phyloP scores from a whole-genome alignment of 148 eudicot genomes.

The Vaccinium myrtillus region DNA sequence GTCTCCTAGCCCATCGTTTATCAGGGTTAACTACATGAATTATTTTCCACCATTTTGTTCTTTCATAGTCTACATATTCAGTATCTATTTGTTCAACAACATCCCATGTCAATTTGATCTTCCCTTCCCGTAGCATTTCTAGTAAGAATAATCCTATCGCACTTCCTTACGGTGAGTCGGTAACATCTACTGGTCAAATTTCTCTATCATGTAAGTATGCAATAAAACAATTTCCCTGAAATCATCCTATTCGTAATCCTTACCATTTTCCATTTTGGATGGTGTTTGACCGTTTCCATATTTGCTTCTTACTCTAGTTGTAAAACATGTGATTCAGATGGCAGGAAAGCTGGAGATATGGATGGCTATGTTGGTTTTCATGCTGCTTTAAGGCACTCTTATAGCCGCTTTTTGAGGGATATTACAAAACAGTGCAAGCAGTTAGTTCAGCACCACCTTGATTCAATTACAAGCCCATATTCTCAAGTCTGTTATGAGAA shows the following conservation, averaged over 20 bases:
- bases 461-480: conserved; percentile 95
- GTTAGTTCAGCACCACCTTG: conserved; percentile 89
- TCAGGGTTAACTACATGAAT: not conserved
- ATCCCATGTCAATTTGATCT: not conserved
- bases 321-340: conserved; percentile 39
- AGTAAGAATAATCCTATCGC: not conserved
- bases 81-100: not conserved
- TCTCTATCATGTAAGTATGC: no score
- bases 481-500: conserved; percentile 81
- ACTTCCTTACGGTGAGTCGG: not conserved
- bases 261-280: not conserved
- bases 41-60: not conserved
- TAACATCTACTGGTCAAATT: not conserved
- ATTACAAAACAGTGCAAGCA: conserved; percentile 84
- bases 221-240: not conserved
- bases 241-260: not conserved
- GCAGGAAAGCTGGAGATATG: conserved; percentile 72
- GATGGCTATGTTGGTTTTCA: conserved; percentile 91
- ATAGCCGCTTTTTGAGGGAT: conserved; percentile 68
- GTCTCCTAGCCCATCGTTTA: not conserved
- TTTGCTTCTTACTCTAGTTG: not conserved
- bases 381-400: conserved; percentile 87
- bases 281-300: conserved; percentile 4
- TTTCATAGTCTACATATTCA: not conserved
- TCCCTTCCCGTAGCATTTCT: not conserved